A percentile compares a stretch with the other conserved stretches of the same genome.
Evolutionary conservation across 257 asterid genomes (phyloP).

Genomic region (Solanum sitiens): DNA sequence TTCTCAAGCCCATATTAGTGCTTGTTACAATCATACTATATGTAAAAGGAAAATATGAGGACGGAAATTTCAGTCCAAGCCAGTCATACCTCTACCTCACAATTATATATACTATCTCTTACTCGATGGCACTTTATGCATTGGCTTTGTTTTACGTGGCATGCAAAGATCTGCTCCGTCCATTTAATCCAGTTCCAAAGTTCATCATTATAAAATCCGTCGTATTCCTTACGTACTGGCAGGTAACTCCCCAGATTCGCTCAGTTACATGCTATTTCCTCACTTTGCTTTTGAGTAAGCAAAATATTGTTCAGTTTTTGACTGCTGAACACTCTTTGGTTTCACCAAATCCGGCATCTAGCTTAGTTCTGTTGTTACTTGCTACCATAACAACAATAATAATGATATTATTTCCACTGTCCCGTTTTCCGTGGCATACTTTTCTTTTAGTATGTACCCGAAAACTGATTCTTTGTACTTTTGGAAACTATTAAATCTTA

Average conservation of each 20-base stretch:
- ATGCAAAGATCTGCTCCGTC: slow-evolving; percentile 93
- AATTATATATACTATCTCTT: slow-evolving; percentile 85
- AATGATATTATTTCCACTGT: not conserved
- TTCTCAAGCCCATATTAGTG: slow-evolving; percentile 89
- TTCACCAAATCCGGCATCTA: not conserved
- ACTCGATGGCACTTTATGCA: slow-evolving; percentile 90
- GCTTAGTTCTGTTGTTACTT: not conserved
- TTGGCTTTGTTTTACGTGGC: slow-evolving; percentile 92
- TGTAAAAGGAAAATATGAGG: slow-evolving; percentile 87
- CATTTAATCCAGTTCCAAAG: slow-evolving; percentile 98
- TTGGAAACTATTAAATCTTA: not conserved
- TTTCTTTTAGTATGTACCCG: not conserved
- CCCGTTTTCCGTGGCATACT: not conserved
- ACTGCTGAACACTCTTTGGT: not conserved
- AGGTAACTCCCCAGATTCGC: slow-evolving; percentile 33
- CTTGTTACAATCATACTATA: slow-evolving; percentile 67
- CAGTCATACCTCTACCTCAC: slow-evolving; percentile 95
- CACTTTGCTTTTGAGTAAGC: not conserved
- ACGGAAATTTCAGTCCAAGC: slow-evolving; percentile 78
- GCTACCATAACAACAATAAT: too few species aligned
- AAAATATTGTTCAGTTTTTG: not conserved
- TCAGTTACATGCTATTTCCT: not conserved
- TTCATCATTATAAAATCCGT: slow-evolving; percentile 92
- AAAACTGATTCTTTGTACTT: not conserved
- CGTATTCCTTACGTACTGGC: slow-evolving; percentile 98